These are phyloP conservation scores for Macaranga tanarius DNA, from an alignment of 441 rosid species.

Conservation along the genomic window DNA sequence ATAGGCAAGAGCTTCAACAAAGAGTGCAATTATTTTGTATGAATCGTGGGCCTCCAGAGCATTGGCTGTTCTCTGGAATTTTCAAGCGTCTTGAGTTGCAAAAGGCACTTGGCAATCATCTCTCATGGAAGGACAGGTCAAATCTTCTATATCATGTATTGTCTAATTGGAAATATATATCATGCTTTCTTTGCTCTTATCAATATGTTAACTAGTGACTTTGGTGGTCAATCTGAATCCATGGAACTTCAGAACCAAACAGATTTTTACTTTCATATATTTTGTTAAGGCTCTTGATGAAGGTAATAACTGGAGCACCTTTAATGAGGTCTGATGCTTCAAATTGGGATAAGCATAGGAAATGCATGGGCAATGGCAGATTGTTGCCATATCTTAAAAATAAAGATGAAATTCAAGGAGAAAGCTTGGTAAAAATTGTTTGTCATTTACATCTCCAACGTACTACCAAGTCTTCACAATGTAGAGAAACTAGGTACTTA, in stretches of 20 bases:
- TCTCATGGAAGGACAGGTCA: constrained; percentile 97
- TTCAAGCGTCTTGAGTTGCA: constrained; percentile 83
- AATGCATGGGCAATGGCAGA: background rate
- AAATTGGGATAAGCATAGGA: background rate
- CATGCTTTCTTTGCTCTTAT: background rate
- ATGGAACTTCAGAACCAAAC: background rate
- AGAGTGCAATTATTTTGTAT: constrained; percentile 56
- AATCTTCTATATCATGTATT: constrained; percentile 7
- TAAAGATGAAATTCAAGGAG: background rate
- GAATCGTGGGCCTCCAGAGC: constrained; percentile 78
- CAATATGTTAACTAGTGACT: background rate
- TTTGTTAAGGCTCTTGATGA: constrained; percentile 2
- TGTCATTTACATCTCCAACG: background rate
- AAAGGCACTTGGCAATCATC: constrained; percentile 95
- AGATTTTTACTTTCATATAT: background rate
- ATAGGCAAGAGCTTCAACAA: constrained; percentile 73
- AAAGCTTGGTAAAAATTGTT: background rate
- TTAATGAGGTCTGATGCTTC: background rate
- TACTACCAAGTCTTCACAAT: background rate
- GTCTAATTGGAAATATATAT: background rate
- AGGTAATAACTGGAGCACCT: constrained; percentile 1
- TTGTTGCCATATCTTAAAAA: background rate
- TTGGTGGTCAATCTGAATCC: background rate
- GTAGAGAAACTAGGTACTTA: background rate
- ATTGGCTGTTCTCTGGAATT: constrained; percentile 76